These are phyloP conservation scores for Pouteria campechiana DNA, from an alignment of 179 eudicot species.

Conservation along the genomic window DNA sequence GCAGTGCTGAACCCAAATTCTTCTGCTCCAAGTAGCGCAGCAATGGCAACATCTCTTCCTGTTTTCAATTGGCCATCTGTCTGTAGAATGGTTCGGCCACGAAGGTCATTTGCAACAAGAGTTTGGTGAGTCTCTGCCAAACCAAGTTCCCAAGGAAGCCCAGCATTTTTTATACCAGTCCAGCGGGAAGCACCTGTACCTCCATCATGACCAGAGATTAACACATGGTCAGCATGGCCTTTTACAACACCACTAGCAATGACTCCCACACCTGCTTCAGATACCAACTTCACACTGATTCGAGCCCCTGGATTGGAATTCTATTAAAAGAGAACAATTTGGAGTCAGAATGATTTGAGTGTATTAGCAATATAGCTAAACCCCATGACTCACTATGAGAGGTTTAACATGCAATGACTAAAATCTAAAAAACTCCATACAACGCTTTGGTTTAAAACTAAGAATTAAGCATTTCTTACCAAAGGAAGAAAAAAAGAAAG, in stretches of 20 bases:
- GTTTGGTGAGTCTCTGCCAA: conserved; percentile 99
- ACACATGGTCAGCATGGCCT: conserved; percentile 94
- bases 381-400: no score
- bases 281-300: conserved; percentile 91
- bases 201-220: conserved; percentile 99
- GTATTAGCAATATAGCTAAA: no score
- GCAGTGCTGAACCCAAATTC: conserved; percentile 99
- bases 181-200: conserved; percentile 99
- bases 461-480: no score
- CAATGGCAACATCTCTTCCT: conserved; percentile 96
- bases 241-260: conserved; percentile 98
- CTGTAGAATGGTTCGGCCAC: conserved; percentile 85
- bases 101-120: conserved; percentile 91
- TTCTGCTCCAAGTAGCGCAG: conserved; percentile 98
- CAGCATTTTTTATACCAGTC: conserved; percentile 99
- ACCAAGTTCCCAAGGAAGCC: conserved; percentile 99
- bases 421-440: no score
- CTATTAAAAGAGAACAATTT: conserved; percentile 18
- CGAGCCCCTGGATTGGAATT: conserved; percentile 95
- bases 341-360: neutral
- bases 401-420: no score
- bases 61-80: conserved; percentile 97
- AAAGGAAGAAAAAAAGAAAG: neutral
- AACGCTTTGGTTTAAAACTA: no score
- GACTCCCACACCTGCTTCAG: conserved; percentile 99